Evolutionary conservation across 2,329 filamentous ascomycete species (phyloP).

Genomic region (Phialophora expanda): DNA sequence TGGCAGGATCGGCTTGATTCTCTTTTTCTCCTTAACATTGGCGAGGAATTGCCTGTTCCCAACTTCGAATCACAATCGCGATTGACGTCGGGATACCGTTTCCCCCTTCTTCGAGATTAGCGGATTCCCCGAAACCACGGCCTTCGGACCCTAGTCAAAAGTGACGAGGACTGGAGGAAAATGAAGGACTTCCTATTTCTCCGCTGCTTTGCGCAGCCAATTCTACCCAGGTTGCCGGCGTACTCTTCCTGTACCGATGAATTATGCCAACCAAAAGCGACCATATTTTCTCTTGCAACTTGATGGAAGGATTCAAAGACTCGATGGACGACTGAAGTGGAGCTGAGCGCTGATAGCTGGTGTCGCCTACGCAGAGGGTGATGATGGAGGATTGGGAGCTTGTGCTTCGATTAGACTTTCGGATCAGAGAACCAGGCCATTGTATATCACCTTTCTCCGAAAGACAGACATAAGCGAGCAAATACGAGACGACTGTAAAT

Average conservation of each 20-base stretch:
- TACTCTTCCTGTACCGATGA: constrained; percentile 20
- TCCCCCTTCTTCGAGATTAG: constrained; percentile 6
- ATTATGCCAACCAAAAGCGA: constrained; percentile 13
- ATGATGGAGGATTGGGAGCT: constrained; percentile 10
- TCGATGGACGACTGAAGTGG: constrained; percentile 3
- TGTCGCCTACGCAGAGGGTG: constrained; percentile 8
- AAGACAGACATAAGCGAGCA: constrained; percentile 21
- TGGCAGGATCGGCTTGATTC: constrained; percentile 17
- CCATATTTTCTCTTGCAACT: constrained; percentile 12
- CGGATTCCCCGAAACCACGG: background rate
- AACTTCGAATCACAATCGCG: background rate
- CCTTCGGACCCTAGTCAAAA: background rate
- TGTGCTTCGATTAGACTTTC: constrained; percentile 19
- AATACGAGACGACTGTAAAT: constrained; percentile 16
- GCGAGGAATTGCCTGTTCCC: constrained; percentile 11
- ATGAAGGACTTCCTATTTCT: constrained; percentile 7
- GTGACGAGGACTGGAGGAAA: background rate
- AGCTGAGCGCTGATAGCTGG: background rate
- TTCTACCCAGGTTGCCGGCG: constrained; percentile 10
- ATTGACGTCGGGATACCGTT: constrained; percentile 1
- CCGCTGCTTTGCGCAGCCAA: constrained; percentile 17
- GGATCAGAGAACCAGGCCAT: constrained; percentile 12
- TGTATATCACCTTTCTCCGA: constrained; percentile 21
- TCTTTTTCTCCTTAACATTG: constrained; percentile 13
- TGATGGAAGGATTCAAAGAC: constrained; percentile 8